Conservation (phyloP, 352 stramenopile species). For the Globisporangium megalacanthum region DNA sequence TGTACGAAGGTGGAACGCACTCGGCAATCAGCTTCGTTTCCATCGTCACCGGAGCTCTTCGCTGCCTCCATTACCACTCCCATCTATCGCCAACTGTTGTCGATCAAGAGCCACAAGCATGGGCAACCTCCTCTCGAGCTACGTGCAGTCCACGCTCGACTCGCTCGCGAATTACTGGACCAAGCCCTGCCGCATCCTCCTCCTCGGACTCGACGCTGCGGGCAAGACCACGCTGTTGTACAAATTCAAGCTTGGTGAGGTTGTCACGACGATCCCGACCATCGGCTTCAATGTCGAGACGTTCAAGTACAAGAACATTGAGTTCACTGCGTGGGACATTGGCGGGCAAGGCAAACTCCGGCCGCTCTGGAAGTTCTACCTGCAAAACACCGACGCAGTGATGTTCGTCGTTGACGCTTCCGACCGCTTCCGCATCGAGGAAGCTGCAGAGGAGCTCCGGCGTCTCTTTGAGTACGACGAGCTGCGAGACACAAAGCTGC, state of each 20-base stretch:
- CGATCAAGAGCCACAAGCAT: conserved; percentile 11
- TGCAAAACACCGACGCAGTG: conserved; percentile 57
- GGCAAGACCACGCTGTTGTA: conserved; percentile 97
- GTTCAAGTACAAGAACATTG: conserved; percentile 59
- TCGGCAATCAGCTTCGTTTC: too few species aligned
- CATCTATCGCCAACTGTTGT: too few species aligned
- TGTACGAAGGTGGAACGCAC: too few species aligned
- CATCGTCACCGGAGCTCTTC: too few species aligned
- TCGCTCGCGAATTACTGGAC: conserved; percentile 19
- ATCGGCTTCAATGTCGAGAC: conserved; percentile 86
- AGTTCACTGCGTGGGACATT: conserved; percentile 87
- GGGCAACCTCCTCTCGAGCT: conserved; percentile 41
- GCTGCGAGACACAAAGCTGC: conserved; percentile 30
- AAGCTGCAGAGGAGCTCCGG: too few species aligned
- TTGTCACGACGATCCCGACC: conserved; percentile 69
- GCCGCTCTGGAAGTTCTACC: conserved; percentile 70
- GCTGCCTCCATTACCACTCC: too few species aligned
- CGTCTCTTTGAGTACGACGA: too few species aligned
- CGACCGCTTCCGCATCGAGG: conserved; percentile 27
- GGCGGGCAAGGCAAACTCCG: conserved; percentile 38
- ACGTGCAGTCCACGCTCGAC: conserved; percentile 26
- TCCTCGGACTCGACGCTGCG: conserved; percentile 92
- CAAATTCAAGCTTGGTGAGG: conserved; percentile 73
- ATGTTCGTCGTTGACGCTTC: conserved; percentile 81
- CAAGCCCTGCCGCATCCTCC: conserved; percentile 57